A percentile compares a stretch with the other conserved stretches of the same genome.
These are phyloP conservation scores for Alnus rubra DNA, from an alignment of 306 rosid species.

Conservation along the genomic window DNA sequence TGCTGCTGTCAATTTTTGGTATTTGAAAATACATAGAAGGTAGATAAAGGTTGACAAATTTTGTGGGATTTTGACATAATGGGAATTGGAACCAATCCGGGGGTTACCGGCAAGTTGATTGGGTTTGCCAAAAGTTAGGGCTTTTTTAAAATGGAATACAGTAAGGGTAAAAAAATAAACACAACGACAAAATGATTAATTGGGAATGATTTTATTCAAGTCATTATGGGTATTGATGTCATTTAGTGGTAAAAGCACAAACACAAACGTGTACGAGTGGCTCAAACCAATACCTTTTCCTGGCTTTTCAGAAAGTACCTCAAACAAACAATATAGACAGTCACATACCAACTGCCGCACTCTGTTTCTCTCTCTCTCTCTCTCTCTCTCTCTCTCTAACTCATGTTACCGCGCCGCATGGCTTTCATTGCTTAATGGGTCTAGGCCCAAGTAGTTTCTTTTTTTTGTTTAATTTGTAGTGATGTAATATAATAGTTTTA, in stretches of 20 bases:
- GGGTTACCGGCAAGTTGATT: not conserved
- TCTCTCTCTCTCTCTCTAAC: no score
- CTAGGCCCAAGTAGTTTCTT: not conserved
- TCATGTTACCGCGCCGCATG: not conserved
- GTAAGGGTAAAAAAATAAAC: slow-evolving; percentile 12
- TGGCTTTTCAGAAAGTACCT: not conserved
- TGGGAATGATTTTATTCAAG: slow-evolving; percentile 23
- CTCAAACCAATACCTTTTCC: slow-evolving; percentile 15
- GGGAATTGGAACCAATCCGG: not conserved
- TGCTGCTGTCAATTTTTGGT: no score
- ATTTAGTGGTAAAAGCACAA: slow-evolving; percentile 20
- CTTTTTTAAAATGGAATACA: not conserved
- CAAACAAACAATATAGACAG: not conserved
- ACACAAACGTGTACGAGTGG: slow-evolving; percentile 21
- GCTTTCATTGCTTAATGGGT: not conserved
- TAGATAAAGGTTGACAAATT: not conserved
- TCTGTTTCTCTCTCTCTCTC: not conserved
- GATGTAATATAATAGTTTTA: no score
- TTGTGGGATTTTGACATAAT: not conserved
- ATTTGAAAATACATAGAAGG: not conserved
- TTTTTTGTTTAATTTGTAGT: no score
- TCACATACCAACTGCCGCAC: not conserved
- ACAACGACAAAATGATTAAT: slow-evolving; percentile 32
- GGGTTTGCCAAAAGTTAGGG: slow-evolving; percentile 23
- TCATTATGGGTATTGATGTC: slow-evolving; percentile 37